Conservation (phyloP, 2,329 filamentous ascomycete genomes). For the Hypoxylon sp. region DNA sequence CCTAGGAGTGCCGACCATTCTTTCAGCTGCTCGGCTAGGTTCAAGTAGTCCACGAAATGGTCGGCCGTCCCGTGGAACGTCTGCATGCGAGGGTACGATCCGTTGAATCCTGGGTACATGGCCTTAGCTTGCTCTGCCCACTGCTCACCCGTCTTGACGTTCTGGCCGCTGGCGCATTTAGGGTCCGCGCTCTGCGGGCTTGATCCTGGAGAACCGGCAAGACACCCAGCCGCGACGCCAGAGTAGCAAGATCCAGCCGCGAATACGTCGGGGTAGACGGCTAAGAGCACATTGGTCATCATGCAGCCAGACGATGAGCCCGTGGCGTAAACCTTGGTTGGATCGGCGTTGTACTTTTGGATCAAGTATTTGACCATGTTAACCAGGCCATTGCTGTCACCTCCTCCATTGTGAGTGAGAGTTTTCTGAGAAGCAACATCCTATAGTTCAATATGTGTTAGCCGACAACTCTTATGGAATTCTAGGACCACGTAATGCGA, state of each 20-base stretch:
- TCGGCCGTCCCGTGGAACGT: conserved; percentile 64
- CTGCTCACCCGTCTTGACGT: conserved; percentile 46
- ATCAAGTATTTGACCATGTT: conserved; percentile 48
- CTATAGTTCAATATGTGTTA: conserved; percentile 25
- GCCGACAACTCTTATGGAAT: background rate
- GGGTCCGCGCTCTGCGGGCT: conserved; percentile 49
- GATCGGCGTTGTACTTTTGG: conserved; percentile 45
- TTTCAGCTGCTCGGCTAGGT: conserved; percentile 64
- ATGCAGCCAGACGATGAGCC: conserved; percentile 48
- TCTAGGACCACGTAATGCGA: too few species aligned
- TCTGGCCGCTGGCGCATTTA: conserved; percentile 59
- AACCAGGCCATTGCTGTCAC: conserved; percentile 47
- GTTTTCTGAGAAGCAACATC: conserved; percentile 42
- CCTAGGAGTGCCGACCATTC: conserved; percentile 61
- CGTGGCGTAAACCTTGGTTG: conserved; percentile 42
- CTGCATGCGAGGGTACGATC: conserved; percentile 62
- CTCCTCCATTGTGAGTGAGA: conserved; percentile 45
- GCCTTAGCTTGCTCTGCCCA: conserved; percentile 42
- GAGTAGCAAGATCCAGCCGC: conserved; percentile 61
- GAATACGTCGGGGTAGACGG: conserved; percentile 64
- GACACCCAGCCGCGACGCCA: conserved; percentile 62
- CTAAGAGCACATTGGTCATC: conserved; percentile 58
- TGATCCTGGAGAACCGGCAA: conserved; percentile 42
- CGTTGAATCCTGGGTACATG: conserved; percentile 61
- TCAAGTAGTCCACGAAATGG: conserved; percentile 59